Percentiles rank a stretch among this genome's conserved stretches.
phyloP scores from a whole-genome alignment of 2,329 filamentous ascomycete species.

The Capronia americana region DNA sequence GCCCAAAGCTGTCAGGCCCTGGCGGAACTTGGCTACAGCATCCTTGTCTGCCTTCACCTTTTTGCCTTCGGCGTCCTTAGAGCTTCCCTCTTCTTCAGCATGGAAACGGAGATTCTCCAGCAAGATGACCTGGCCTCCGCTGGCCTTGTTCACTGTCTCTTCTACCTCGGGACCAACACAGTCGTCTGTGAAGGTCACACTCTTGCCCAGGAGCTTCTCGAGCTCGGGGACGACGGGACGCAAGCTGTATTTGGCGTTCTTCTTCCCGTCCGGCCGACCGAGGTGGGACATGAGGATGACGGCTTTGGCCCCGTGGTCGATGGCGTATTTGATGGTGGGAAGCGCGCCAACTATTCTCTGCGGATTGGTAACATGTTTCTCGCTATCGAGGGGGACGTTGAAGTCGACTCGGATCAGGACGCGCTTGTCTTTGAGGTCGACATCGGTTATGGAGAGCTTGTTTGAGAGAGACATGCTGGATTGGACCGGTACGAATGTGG shows the following conservation, averaged over 20 bases:
- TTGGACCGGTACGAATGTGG: neutral
- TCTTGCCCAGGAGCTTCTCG: conserved; percentile 84
- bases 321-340: conserved; percentile 92
- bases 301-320: conserved; percentile 87
- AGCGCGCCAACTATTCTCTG: conserved; percentile 97
- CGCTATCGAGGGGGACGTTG: conserved; percentile 93
- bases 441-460: conserved; percentile 96
- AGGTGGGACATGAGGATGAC: conserved; percentile 99
- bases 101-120: conserved; percentile 99
- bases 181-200: conserved; percentile 87
- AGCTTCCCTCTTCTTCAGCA: conserved; percentile 95
- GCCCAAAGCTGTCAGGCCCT: conserved; percentile 90
- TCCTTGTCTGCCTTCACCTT: conserved; percentile 97
- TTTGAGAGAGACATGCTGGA: conserved; percentile 89
- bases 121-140: conserved; percentile 81
- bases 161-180: conserved; percentile 90
- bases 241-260: conserved; percentile 91
- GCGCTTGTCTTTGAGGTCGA: conserved; percentile 97
- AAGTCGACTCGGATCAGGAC: conserved; percentile 99
- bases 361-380: conserved; percentile 96
- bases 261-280: conserved; percentile 88
- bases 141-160: conserved; percentile 82
- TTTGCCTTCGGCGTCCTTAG: conserved; percentile 91
- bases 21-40: conserved; percentile 90
- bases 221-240: conserved; percentile 90